Base-by-base conservation (phyloP, 75 land plant genomes). In the Pinus taeda region DNA sequence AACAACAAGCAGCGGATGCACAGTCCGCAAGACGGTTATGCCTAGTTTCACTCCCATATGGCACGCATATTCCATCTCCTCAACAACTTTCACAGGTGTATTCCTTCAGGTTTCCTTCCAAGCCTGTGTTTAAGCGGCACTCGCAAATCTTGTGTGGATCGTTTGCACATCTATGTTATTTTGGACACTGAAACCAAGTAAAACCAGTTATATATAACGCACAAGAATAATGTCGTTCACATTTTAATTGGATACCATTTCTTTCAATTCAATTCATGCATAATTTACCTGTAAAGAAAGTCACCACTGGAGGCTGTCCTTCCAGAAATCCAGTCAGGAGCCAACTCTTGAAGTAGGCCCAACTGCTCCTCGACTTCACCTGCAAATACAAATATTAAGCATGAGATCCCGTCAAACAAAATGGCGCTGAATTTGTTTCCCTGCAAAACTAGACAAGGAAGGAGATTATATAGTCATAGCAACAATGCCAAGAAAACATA, bases 301-400 rank as follows among this genome's bases (percentile, higher is more conserved):
- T 91, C 93, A 33, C 96, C 96, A 77, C 81, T 62, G 53, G 83
- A 72, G 3, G 83, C 75, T 18, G 75, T 75, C 77, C 81, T 85
- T 18, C 74, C 83, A 64, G 88, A 83, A 29, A 95, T 86, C 93
- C 92, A 95, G 24, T 93, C 91, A 20, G 95, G 96, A 42, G 82
- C 90, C 18, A 91, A 39, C 65, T 95, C 92, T 59, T 75, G 67
- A 42, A 95, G 59, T 61, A 95, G 74, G 18, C 74, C 79, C 24
- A 95, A 67, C 75, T 90, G 93, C 60, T 95, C 96, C 75, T 88
- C 90, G 61, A 93, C 81, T 81, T 93, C 98, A 57, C 80, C 93
- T 93, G 83, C 24, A 72, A 55, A 24, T 14, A 6, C 8, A 55
- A 9, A 55, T 59, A 39, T 39, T 39, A 39, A 39, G 42, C 4